Evolutionary conservation across 345 rosid genomes (phyloP).

Genomic region (Acer negundo): DNA sequence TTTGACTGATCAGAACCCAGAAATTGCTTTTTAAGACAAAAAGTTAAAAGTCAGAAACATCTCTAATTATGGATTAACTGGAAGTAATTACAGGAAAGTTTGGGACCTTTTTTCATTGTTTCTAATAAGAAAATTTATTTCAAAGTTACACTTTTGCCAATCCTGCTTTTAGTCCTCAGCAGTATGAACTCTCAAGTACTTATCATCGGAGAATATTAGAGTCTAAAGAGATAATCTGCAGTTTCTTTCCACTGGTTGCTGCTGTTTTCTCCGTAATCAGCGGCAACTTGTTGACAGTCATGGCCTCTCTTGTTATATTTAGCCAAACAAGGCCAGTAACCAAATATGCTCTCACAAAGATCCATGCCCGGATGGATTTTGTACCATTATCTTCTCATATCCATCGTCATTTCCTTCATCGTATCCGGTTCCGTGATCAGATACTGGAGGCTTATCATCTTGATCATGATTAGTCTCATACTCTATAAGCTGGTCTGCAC

Average conservation of each 20-base stretch:
- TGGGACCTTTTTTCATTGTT: background rate
- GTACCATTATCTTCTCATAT: conserved; percentile 33
- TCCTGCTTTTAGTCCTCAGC: no score
- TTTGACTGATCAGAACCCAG: conserved; percentile 19
- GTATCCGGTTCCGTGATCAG: conserved; percentile 16
- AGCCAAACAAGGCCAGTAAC: conserved; percentile 73
- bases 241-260: conserved; percentile 51
- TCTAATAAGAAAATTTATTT: background rate
- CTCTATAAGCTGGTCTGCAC: background rate
- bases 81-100: background rate
- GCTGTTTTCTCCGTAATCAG: conserved; percentile 26
- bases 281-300: conserved; percentile 19
- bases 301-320: conserved; percentile 30
- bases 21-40: background rate
- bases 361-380: conserved; percentile 74
- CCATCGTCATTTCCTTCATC: conserved; percentile 18
- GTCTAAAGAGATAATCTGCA: conserved; percentile 76
- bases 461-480: conserved; percentile 15
- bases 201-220: conserved; percentile 9
- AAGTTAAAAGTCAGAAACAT: background rate
- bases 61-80: background rate
- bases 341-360: conserved; percentile 68
- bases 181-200: background rate
- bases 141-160: background rate
- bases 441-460: conserved; percentile 14